Conservation (phyloP, 1,139 yeast genomes). For the Yamadazyma aaseri region DNA sequence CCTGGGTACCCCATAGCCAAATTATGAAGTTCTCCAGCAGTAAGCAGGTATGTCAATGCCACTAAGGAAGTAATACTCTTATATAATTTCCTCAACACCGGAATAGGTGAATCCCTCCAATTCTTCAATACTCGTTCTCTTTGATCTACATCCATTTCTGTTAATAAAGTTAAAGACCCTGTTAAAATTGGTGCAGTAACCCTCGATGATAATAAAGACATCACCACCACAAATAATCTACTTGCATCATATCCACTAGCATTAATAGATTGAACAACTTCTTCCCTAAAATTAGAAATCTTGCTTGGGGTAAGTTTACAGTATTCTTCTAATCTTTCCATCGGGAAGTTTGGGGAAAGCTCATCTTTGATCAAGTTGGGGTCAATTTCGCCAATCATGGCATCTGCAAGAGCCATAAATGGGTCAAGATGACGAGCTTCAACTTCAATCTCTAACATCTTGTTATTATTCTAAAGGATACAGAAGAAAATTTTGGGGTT, state of each 20-base stretch:
- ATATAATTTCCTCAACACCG: conserved; percentile 29
- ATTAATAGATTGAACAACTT: conserved; percentile 18
- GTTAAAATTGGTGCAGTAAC: conserved; percentile 38
- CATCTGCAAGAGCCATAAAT: conserved; percentile 32
- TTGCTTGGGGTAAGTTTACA: conserved; percentile 31
- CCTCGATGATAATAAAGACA: conserved; percentile 29
- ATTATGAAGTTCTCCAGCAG: conserved; percentile 34
- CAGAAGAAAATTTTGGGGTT: too few species aligned
- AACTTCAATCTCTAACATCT: conserved; percentile 11
- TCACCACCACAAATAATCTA: conserved; percentile 24
- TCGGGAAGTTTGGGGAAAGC: conserved; percentile 27
- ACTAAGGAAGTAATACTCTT: conserved; percentile 25
- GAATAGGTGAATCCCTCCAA: conserved; percentile 42
- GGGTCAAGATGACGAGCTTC: conserved; percentile 10
- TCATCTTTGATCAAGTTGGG: conserved; percentile 29
- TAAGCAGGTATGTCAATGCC: conserved; percentile 21
- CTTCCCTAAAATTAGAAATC: conserved; percentile 26
- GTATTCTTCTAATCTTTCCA: conserved; percentile 33
- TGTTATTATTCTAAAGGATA: too few species aligned
- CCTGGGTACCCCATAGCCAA: conserved; percentile 38
- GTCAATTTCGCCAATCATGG: conserved; percentile 32
- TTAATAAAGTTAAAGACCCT: conserved; percentile 30
- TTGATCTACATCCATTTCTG: conserved; percentile 37
- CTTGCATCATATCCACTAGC: conserved; percentile 18
- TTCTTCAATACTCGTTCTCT: conserved; percentile 27